These are phyloP conservation scores for Entomortierella lignicola DNA, from an alignment of 192 early-diverging fungal genomes.

Conservation along the genomic window DNA sequence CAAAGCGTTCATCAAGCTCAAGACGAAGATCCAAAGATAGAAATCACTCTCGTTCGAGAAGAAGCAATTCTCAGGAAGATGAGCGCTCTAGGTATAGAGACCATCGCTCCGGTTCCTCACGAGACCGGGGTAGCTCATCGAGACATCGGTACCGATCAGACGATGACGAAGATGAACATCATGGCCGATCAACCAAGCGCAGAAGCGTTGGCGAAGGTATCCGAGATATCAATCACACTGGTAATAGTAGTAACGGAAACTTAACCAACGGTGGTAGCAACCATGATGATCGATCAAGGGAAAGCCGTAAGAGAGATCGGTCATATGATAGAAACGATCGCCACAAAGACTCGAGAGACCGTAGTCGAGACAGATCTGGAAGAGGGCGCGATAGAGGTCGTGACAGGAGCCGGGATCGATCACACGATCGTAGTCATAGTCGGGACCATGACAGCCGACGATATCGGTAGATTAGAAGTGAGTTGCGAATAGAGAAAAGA, in stretches of 20 bases:
- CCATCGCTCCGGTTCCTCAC: conserved; percentile 40
- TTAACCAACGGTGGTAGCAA: conserved; percentile 21
- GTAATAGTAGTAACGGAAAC: conserved; percentile 31
- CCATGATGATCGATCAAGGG: conserved; percentile 42
- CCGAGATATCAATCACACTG: conserved; percentile 24
- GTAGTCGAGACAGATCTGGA: conserved; percentile 34
- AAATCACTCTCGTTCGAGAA: conserved; percentile 30
- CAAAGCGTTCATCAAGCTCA: conserved; percentile 24
- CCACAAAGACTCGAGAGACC: conserved; percentile 33
- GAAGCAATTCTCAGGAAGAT: conserved; percentile 43
- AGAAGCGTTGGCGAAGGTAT: conserved; percentile 48
- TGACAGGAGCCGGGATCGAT: conserved; percentile 37
- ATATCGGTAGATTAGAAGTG: conserved; percentile 19
- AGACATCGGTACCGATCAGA: conserved; percentile 39
- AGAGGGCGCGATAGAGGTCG: conserved; percentile 47
- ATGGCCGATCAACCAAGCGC: conserved; percentile 41
- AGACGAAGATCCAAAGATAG: conserved; percentile 20
- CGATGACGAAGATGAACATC: conserved; percentile 43
- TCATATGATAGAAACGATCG: conserved; percentile 43
- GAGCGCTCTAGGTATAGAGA: conserved; percentile 40
- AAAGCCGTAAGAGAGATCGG: conserved; percentile 51
- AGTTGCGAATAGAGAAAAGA: background rate
- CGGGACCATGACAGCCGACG: conserved; percentile 44
- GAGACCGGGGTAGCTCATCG: conserved; percentile 33
- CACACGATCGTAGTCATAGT: conserved; percentile 33